Conservation (phyloP, 257 asterid genomes). For the Capsicum baccatum region DNA sequence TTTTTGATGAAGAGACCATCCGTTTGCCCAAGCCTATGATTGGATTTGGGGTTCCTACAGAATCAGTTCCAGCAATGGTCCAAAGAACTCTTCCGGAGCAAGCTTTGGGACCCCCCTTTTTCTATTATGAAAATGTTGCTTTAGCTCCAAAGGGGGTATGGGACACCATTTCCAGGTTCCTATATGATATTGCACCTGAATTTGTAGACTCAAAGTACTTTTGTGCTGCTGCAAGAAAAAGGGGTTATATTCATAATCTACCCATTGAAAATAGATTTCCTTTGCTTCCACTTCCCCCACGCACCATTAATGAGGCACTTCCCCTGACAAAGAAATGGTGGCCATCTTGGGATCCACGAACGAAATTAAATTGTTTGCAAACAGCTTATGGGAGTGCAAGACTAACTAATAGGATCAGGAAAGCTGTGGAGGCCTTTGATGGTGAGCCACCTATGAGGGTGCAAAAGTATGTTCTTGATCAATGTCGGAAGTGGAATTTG, state of each 20-base stretch:
- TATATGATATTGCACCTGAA: conserved; percentile 11
- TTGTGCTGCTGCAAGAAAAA: conserved; percentile 19
- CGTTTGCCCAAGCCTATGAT: conserved; percentile 20
- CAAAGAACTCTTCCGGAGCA: conserved; percentile 1
- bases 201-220: neutral
- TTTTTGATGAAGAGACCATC: conserved; percentile 17
- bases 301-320: conserved; percentile 26
- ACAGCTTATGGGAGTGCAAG: conserved; percentile 23
- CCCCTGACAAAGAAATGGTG: conserved; percentile 23
- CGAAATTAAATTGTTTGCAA: conserved; percentile 17
- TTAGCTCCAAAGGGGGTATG: conserved; percentile 21
- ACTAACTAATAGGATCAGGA: conserved; percentile 19
- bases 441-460: conserved; percentile 26
- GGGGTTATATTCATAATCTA: conserved; percentile 24
- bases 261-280: conserved; percentile 16
- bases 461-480: conserved; percentile 24
- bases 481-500: conserved; percentile 27
- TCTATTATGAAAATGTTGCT: conserved; percentile 20
- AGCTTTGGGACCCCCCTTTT: conserved; percentile 16
- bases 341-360: conserved; percentile 25
- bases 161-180: conserved; percentile 9
- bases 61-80: neutral
- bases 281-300: conserved; percentile 26
- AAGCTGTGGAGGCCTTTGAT: conserved; percentile 25
- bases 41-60: conserved; percentile 25